Evolutionary conservation across 805 yeast species (phyloP), one percentile per base, ranked within the genome.

Genomic region (Cyberlindnera suaveolens): DNA sequence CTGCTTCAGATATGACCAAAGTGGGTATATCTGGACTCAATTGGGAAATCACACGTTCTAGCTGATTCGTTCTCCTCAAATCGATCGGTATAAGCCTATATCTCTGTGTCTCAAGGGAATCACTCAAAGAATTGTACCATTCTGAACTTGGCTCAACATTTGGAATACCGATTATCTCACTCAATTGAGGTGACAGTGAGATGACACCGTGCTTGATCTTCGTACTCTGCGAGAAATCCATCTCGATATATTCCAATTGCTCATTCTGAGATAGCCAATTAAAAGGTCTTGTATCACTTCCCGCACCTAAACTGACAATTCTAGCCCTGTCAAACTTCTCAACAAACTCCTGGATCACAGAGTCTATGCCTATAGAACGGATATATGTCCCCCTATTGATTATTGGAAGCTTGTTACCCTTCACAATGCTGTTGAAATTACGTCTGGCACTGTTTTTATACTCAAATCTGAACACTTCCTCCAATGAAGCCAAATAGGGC

Each of bases 301-400:
- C 85, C 34, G 85, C 78, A 39, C 86, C 87, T 57, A 82, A 74
- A 41, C 80, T 81, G 3, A 83, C 60, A 6, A 77, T 77, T 60
- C 83, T 86, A 31, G 75, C 62, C 6, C 49, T 34, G 3, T 38
- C 44, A 44, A 65, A 57, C 4, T 49, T 48, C 3, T 43, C 36
- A 3, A 78, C 38, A 48, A 78, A 80, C 17, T 58, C 52, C 2
- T 67, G 58, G 3, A 80, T 60, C 1, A 76, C 62, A 7, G 53
- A 17, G 53, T 82, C 78, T 23, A 83, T 74, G 15, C 77, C 60
- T 15, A 53, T 58, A 0, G 85, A 79, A 31, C 91, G 63, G 17
- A 82, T 62, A 58, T 77, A 83, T 0, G 89, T 81, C 0, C 90
- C 90, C 38, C 84, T 62, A 52, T 83, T 84, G 53, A 84, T 82